Evolutionary conservation across 768 basidiomycete genomes (phyloP), one percentile per base, ranked within the genome.

Genomic region (Pleurotus salmoneostramineus): DNA sequence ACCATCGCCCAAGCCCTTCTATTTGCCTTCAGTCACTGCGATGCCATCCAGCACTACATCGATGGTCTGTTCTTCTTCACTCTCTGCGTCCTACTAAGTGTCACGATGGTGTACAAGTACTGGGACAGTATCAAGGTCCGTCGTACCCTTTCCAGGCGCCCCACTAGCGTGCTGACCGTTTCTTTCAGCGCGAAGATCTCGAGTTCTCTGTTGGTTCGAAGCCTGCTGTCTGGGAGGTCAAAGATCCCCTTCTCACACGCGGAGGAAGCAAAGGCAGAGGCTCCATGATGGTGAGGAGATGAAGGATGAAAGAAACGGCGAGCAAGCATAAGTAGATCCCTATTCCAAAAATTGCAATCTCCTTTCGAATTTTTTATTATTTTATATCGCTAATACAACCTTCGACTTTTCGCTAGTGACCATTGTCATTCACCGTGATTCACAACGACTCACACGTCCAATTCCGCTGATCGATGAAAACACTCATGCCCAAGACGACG

Each of bases 91-190:
- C 84, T 99, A 46, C 79, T 99, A 40, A 89, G 89, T 67, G 95
- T 98, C 45, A 99, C 98, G 97, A 98, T 99, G 96, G 92, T 98
- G 40, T 98, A 98, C 83, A 98, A 98, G 71, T 96, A 96, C 71
- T 97, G 94, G 94, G 95, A 96, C 69, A 87, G 88, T 65, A 98
- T 99, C 71, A 98, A 97, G 50, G 95, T 96, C 70, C 21, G 21
- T 21, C 37, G 46, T 49, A 3, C 47, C 44, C 40, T 44, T 35
- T 8, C 17, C 35, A 27, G 33, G 14, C 8, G n/a, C 47, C 33
- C 17, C 47, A 57, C 44, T 43, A 27, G 21, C 21, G 21, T 27
- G 21, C 21, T 27, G 21, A 27, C 56, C 44, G 31, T 54, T 36
- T 8, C 48, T 45, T 35, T 57, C 64, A 89, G 88, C 83, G 84